phyloP scores from a whole-genome alignment of 2,329 filamentous ascomycete genomes.

The Cladobotryum protrusum region DNA sequence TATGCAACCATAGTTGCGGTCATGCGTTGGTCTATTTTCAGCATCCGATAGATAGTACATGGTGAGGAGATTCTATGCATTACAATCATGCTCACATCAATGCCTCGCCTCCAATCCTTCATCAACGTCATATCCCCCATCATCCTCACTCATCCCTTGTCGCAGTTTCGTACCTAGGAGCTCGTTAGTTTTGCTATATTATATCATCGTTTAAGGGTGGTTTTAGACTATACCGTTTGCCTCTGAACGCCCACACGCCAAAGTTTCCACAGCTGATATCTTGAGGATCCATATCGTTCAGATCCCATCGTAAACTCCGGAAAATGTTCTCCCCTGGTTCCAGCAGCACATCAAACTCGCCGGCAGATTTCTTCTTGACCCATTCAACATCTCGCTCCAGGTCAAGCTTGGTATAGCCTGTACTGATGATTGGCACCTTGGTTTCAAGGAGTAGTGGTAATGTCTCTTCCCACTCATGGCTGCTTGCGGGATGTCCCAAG shows the following conservation, averaged over 20 bases:
- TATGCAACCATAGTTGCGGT: not conserved
- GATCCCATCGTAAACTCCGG: slow-evolving; percentile 89
- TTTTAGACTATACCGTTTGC: slow-evolving; percentile 67
- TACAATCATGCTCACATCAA: not conserved
- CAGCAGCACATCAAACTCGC: slow-evolving; percentile 87
- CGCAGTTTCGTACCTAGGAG: slow-evolving; percentile 55
- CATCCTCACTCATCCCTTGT: slow-evolving; percentile 37
- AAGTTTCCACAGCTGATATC: slow-evolving; percentile 95
- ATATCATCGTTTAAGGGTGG: not conserved
- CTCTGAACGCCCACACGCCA: slow-evolving; percentile 95
- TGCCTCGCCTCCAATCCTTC: not conserved
- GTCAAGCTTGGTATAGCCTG: slow-evolving; percentile 92
- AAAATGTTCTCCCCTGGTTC: slow-evolving; percentile 93
- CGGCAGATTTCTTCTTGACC: slow-evolving; percentile 76
- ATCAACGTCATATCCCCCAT: not conserved
- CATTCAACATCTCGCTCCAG: slow-evolving; percentile 90
- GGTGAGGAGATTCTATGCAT: not conserved
- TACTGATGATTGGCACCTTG: slow-evolving; percentile 89
- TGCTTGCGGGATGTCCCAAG: slow-evolving; percentile 85
- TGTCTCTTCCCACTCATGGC: slow-evolving; percentile 90
- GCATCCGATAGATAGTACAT: not conserved
- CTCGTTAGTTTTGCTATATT: slow-evolving; percentile 26
- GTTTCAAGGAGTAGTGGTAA: slow-evolving; percentile 87
- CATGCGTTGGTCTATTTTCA: not conserved
- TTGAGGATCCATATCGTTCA: slow-evolving; percentile 91